Conservation (phyloP, 371 early-diverging fungal genomes). For the Actinomortierella ambigua region DNA sequence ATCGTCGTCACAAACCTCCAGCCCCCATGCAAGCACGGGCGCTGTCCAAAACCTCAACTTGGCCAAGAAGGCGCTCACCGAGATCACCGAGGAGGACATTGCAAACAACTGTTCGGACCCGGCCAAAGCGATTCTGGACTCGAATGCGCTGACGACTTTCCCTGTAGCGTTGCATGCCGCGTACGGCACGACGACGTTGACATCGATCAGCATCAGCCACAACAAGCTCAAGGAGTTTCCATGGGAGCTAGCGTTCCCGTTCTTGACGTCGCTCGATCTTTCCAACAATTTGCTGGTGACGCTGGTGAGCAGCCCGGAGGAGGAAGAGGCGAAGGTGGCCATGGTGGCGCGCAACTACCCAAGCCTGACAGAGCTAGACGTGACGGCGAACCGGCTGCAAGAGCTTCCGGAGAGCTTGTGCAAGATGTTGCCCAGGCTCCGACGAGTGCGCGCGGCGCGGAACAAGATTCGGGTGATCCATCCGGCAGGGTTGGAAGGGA, state of each 20-base stretch:
- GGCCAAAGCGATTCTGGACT: conserved; percentile 35
- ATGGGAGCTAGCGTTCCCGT: conserved; percentile 47
- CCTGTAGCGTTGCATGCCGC: conserved; percentile 38
- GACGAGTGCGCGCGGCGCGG: conserved; percentile 49
- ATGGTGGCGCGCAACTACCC: conserved; percentile 50
- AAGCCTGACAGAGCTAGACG: conserved; percentile 49
- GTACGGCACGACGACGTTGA: conserved; percentile 48
- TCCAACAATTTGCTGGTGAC: conserved; percentile 58
- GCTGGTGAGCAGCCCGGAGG: conserved; percentile 12
- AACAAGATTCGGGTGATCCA: conserved; percentile 58
- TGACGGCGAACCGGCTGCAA: conserved; percentile 52
- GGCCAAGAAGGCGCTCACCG: conserved; percentile 48
- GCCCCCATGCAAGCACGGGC: not conserved
- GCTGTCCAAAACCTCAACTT: conserved; percentile 48
- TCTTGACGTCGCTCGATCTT: conserved; percentile 53
- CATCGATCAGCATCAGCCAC: conserved; percentile 53
- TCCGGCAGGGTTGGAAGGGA: conserved; percentile 50
- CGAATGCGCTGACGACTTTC: conserved; percentile 51
- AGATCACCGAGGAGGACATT: conserved; percentile 41
- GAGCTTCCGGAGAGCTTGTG: conserved; percentile 51
- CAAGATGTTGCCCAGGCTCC: conserved; percentile 53
- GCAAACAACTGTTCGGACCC: conserved; percentile 23
- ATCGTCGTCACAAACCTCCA: too few species aligned
- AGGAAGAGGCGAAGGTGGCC: conserved; percentile 4
- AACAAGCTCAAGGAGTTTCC: conserved; percentile 55